These are phyloP conservation scores for Aspergillus candidus DNA, from an alignment of 2,329 filamentous ascomycete genomes.

Conservation along the genomic window DNA sequence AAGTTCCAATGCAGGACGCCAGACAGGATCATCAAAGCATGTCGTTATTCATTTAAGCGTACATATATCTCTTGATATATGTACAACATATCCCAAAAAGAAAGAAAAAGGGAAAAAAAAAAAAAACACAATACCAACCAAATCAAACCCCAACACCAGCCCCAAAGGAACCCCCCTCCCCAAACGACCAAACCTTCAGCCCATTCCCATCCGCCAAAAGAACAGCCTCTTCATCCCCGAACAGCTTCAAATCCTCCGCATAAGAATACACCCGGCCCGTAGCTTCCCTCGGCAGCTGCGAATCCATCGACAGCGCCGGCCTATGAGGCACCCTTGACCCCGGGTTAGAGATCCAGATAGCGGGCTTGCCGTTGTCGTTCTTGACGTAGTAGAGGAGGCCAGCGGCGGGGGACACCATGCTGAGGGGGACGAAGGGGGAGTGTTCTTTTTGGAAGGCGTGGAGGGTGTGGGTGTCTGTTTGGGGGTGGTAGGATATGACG, in stretches of 20 bases:
- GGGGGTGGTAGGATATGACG: conserved; percentile 8
- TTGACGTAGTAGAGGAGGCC: conserved; percentile 16
- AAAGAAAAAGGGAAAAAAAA: no score
- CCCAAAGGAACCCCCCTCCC: not conserved
- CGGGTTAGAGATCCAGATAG: conserved; percentile 16
- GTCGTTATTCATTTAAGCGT: not conserved
- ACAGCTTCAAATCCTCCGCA: conserved; percentile 4
- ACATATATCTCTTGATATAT: not conserved
- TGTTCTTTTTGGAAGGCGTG: conserved; percentile 8
- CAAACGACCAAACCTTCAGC: conserved; percentile 21
- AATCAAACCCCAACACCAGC: not conserved
- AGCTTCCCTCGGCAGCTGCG: conserved; percentile 8
- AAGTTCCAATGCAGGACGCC: not conserved
- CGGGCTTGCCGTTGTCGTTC: conserved; percentile 12
- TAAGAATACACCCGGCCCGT: conserved; percentile 5
- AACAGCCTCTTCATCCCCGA: conserved; percentile 16
- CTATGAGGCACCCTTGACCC: conserved; percentile 6
- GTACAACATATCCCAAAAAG: not conserved
- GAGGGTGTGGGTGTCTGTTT: conserved; percentile 7
- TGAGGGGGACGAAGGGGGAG: conserved; percentile 2
- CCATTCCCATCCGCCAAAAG: conserved; percentile 12
- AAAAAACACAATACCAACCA: no score
- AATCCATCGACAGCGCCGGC: conserved; percentile 8
- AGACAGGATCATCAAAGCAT: conserved; percentile 1
- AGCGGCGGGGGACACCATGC: conserved; percentile 8